A percentile compares a stretch with the other conserved stretches of the same genome.
Conservation (phyloP, 768 basidiomycete species). For the Amylocystis lapponica region DNA sequence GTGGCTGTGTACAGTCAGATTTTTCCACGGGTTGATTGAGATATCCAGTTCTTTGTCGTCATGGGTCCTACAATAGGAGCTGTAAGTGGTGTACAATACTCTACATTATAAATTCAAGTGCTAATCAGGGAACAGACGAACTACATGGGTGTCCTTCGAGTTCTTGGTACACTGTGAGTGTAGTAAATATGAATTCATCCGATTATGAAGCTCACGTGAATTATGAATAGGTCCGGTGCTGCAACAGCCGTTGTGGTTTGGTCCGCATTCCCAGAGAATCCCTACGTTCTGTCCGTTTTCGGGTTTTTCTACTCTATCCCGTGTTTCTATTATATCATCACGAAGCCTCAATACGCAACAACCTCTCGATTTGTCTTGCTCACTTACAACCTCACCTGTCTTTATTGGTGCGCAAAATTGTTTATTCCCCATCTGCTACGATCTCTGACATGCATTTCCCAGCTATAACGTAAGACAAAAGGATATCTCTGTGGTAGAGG, state of each 20-base stretch:
- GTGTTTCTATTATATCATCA: slow-evolving; percentile 88
- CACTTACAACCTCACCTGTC: slow-evolving; percentile 84
- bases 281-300: slow-evolving; percentile 68
- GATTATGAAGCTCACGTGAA: not conserved
- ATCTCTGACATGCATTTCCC: not conserved
- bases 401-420: slow-evolving; percentile 31
- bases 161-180: slow-evolving; percentile 78
- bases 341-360: slow-evolving; percentile 68
- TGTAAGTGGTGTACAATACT: slow-evolving; percentile 37
- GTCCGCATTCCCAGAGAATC: slow-evolving; percentile 68
- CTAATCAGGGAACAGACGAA: slow-evolving; percentile 90
- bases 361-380: slow-evolving; percentile 77
- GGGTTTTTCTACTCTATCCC: slow-evolving; percentile 90
- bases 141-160: slow-evolving; percentile 74
- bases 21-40: not conserved
- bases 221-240: slow-evolving; percentile 61
- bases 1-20: slow-evolving; percentile 19
- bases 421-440: not conserved
- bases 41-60: slow-evolving; percentile 74
- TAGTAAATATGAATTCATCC: not conserved
- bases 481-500: slow-evolving; percentile 54
- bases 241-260: slow-evolving; percentile 68
- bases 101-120: not conserved
- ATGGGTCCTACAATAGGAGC: slow-evolving; percentile 87
- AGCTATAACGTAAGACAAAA: slow-evolving; percentile 78